phyloP scores from a whole-genome alignment of 176 grass and related monocot species.

The Elymus sibiricus region DNA sequence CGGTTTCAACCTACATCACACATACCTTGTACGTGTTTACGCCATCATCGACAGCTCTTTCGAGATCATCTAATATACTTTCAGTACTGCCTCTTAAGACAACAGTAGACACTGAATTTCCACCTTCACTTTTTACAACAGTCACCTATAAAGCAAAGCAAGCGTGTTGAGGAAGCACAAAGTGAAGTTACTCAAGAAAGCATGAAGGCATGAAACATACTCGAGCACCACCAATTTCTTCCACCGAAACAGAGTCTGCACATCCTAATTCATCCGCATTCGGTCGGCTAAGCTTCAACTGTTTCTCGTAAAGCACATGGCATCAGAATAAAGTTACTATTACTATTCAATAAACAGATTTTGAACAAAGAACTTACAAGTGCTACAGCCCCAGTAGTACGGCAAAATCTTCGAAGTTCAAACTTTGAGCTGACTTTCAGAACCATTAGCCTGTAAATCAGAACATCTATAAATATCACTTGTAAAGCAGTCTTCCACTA shows the following conservation, averaged over 20 bases:
- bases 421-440: constrained; percentile 94
- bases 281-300: constrained; percentile 85
- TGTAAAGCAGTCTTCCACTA: background rate
- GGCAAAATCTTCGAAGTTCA: constrained; percentile 87
- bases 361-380: constrained; percentile 51
- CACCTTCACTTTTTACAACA: constrained; percentile 82
- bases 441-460: constrained; percentile 81
- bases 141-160: constrained; percentile 52
- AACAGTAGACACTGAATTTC: constrained; percentile 81
- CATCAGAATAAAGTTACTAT: constrained; percentile 2
- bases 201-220: constrained; percentile 40
- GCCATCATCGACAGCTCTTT: constrained; percentile 97
- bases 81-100: constrained; percentile 91
- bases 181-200: background rate
- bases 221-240: constrained; percentile 80
- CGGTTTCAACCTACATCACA: background rate
- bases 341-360: background rate
- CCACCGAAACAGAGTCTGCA: constrained; percentile 81
- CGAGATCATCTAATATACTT: constrained; percentile 92
- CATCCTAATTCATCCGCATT: constrained; percentile 82
- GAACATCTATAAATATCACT: constrained; percentile 4
- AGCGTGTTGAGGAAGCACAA: constrained; percentile 6
- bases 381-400: constrained; percentile 83
- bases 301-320: constrained; percentile 21
- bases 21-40: constrained; percentile 94